Conservation (phyloP, 306 rosid genomes). For the Vachellia pachyceras region DNA sequence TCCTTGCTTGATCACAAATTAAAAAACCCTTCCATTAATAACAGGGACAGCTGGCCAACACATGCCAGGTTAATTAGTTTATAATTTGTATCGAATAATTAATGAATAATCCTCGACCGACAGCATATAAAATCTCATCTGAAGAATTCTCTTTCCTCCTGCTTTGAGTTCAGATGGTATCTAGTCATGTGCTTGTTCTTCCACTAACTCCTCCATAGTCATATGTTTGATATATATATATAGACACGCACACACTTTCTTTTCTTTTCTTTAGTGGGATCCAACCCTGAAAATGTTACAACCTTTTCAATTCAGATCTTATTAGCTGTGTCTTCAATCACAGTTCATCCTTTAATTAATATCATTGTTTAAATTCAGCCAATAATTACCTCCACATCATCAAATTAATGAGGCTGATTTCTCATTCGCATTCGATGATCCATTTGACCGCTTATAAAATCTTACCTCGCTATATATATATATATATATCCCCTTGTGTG, state of each 20-base stretch:
- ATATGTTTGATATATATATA: neutral
- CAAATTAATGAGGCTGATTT: too few relatives aligned
- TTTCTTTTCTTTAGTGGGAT: neutral
- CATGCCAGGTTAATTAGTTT: slow-evolving; percentile 45
- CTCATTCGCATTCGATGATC: too few relatives aligned
- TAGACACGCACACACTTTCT: too few relatives aligned
- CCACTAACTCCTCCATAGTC: slow-evolving; percentile 22
- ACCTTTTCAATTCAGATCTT: neutral
- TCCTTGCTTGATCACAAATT: too few relatives aligned
- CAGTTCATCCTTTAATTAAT: neutral
- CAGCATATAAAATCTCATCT: neutral
- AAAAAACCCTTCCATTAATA: neutral
- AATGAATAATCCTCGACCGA: slow-evolving; percentile 3
- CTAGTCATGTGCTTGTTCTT: slow-evolving; percentile 36
- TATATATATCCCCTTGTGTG: too few relatives aligned
- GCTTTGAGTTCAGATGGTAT: slow-evolving; percentile 1
- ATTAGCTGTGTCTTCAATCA: neutral
- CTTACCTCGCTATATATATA: neutral
- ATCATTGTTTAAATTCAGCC: neutral
- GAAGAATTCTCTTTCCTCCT: neutral
- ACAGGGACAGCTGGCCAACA: slow-evolving; percentile 58
- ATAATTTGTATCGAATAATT: slow-evolving; percentile 30
- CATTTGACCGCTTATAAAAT: too few relatives aligned
- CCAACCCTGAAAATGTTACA: neutral
- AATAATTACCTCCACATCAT: neutral